A percentile compares a stretch with the other conserved stretches of the same genome.
phyloP scores from a whole-genome alignment of 225 moss, liverwort and hornwort species.

The Climacium dendroides region DNA sequence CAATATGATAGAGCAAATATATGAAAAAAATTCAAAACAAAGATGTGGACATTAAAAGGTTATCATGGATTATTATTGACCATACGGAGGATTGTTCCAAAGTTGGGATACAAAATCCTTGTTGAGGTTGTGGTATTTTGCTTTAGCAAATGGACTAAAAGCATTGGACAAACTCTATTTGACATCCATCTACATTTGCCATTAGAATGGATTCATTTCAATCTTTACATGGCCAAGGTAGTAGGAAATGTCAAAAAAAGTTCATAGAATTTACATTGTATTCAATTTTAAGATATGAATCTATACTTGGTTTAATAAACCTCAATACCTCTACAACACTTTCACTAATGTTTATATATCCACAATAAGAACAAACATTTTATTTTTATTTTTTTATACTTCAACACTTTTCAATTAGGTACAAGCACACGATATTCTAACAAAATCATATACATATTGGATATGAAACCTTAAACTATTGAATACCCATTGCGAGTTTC shows the following conservation, averaged over 20 bases:
- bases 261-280: not conserved
- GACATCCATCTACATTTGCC: fast-evolving
- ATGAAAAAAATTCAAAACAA: not conserved
- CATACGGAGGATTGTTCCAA: fast-evolving
- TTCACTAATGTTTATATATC: not conserved
- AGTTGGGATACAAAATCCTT: not conserved
- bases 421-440: not conserved
- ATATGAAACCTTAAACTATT: not conserved
- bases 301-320: not conserved
- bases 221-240: too few species aligned
- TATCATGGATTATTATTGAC: not conserved
- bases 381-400: not conserved
- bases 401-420: not conserved
- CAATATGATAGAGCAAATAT: not conserved
- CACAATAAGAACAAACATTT: not conserved
- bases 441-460: not conserved
- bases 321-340: not conserved
- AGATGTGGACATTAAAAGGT: not conserved
- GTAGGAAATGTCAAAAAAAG: not conserved
- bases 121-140: fast-evolving
- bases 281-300: not conserved
- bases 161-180: not conserved
- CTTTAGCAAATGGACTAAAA: not conserved
- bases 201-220: not conserved
- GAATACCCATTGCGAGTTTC: not conserved